phyloP scores from a whole-genome alignment of 1,284 basidiomycete species.

The Ustilago tritici region DNA sequence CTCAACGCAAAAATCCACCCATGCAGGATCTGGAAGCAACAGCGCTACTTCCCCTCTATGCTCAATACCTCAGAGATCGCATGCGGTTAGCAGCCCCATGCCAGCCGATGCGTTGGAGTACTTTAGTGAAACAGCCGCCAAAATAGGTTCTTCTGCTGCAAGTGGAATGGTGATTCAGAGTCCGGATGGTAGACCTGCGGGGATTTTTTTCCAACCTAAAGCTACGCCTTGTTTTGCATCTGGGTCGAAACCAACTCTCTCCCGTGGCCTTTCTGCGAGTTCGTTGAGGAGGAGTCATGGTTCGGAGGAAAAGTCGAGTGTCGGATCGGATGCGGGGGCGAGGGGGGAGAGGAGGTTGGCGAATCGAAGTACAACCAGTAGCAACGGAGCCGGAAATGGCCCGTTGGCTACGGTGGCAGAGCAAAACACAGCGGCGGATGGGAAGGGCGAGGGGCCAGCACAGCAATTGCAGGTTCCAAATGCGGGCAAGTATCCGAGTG shows the following conservation, averaged over 20 bases:
- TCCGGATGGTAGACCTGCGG: constrained; percentile 90
- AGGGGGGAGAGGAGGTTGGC: constrained; percentile 21
- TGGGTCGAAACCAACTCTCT: constrained; percentile 32
- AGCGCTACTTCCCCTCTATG: constrained; percentile 15
- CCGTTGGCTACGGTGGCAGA: constrained; percentile 15
- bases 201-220: constrained; percentile 91
- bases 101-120: constrained; percentile 82
- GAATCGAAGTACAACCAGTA: constrained; percentile 26
- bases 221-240: constrained; percentile 23
- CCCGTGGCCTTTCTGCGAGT: constrained; percentile 32
- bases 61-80: constrained; percentile 20
- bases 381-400: background rate
- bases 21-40: constrained; percentile 12
- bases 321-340: background rate
- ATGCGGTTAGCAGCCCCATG: constrained; percentile 51
- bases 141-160: constrained; percentile 80
- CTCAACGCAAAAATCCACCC: constrained; percentile 16
- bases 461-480: constrained; percentile 18
- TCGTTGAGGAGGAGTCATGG: constrained; percentile 20
- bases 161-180: constrained; percentile 91
- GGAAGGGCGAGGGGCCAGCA: background rate
- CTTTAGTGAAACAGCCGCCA: constrained; percentile 80
- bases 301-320: constrained; percentile 3
- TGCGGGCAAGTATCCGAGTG: constrained; percentile 39
- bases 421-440: background rate